Base-by-base conservation (phyloP, 148 eudicot genomes). In the Polygonum aviculare region DNA sequence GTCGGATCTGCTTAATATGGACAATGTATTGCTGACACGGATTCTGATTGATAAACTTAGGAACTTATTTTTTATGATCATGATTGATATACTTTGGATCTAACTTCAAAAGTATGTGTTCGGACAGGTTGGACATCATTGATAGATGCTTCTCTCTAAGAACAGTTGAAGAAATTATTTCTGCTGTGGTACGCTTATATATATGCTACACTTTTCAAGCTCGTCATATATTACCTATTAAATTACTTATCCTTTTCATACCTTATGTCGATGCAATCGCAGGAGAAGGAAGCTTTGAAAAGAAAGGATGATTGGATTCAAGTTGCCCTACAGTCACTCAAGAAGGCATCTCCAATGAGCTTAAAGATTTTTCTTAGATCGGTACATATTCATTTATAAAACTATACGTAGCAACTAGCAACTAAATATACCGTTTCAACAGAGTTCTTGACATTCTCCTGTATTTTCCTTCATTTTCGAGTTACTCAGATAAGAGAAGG, bases 261-360 rank as follows among this genome's bases (percentile, higher is more conserved):
- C 12, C 18, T 51, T 14, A 15, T 22, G n/a, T 33, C 38, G 19
- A 65, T 65, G 7, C 19, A 65, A 36, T 65, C 26, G 62, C 82
- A 94, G 98, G 96, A 92, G 84, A 85, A 72, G 36, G 88, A 85
- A 81, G 78, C 84, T 80, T 85, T 74, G 31, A 81, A 79, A 72
- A 80, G 70, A 62, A 82, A 75, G 48, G 90, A 89, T 75, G 90
- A 81, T 55, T 94, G 98, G 98, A 81, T 89, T 72, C 77, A 88
- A 78, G 87, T 87, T 22, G 85, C 96, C 3, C 60, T 90, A 72
- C 82, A 85, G 76, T 85, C 98, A 39, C 45, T 94, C 40, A 90
- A 89, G 83, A 86, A 81, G 74, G 98, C 93, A 78, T 94, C 98
- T 63, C 98, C 98, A 15, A 92, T 84, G 55, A 94, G 98, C 80